Evolutionary conservation across 352 stramenopile species (phyloP).

Genomic region (Pythium guiyangense): DNA sequence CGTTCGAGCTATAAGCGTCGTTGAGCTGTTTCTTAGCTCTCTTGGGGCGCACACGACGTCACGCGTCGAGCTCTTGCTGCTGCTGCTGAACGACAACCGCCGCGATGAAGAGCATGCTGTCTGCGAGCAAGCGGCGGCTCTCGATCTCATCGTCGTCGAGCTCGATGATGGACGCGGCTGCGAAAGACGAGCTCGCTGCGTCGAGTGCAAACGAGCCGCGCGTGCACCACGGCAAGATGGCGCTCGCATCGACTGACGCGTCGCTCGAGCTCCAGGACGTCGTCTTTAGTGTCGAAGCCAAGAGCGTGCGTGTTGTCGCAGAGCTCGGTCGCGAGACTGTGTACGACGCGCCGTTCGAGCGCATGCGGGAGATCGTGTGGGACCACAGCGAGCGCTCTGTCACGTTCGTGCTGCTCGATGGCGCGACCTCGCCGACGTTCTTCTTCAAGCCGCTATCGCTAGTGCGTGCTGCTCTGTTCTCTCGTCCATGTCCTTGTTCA

Average conservation of each 20-base stretch:
- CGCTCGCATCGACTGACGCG: slow-evolving; percentile 1
- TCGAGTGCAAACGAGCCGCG: slow-evolving; percentile 21
- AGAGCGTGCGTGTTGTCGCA: slow-evolving; percentile 31
- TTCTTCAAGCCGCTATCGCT: slow-evolving; percentile 36
- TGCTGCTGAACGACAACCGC: no score
- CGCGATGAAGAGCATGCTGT: slow-evolving; percentile 14
- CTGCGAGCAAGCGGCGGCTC: slow-evolving; percentile 9
- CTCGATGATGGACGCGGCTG: slow-evolving; percentile 7
- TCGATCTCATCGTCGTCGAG: slow-evolving; percentile 17
- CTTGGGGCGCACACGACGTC: no score
- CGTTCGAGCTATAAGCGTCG: no score
- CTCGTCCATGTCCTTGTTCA: no score
- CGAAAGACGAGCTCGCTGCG: slow-evolving; percentile 1
- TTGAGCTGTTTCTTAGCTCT: no score
- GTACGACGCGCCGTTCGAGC: slow-evolving; percentile 31
- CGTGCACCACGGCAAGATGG: slow-evolving; percentile 48
- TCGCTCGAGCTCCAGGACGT: slow-evolving; percentile 22
- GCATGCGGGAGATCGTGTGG: slow-evolving; percentile 65
- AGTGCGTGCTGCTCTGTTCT: slow-evolving; percentile 3
- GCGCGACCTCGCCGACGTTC: slow-evolving; percentile 26
- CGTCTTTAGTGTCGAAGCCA: slow-evolving; percentile 31
- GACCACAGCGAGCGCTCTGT: slow-evolving; percentile 60
- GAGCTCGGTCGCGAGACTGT: slow-evolving; percentile 30
- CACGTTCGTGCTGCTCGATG: slow-evolving; percentile 35
- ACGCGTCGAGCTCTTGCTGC: no score